Percentiles rank a stretch among this genome's conserved stretches.
Conservation (phyloP, 2,329 filamentous ascomycete genomes). For the Neofusicoccum ribis region DNA sequence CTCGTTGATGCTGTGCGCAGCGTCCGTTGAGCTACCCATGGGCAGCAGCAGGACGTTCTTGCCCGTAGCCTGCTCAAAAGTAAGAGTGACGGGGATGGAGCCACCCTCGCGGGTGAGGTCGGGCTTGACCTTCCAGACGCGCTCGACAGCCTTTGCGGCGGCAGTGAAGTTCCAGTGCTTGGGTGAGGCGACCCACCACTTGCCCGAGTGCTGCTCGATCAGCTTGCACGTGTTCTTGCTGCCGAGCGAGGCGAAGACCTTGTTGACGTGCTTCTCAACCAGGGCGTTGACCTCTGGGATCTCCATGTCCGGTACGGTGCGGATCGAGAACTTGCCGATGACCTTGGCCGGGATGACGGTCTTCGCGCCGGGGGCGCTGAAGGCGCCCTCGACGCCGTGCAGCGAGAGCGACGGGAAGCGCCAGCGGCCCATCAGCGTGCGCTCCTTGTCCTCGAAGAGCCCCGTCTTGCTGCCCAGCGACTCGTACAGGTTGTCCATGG, state of each 20-base stretch:
- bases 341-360: constrained; percentile 99
- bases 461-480: constrained; percentile 85
- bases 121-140: constrained; percentile 89
- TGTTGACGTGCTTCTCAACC: constrained; percentile 80
- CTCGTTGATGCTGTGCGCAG: constrained; percentile 97
- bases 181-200: constrained; percentile 98
- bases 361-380: constrained; percentile 90
- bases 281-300: constrained; percentile 82
- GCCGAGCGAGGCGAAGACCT: constrained; percentile 79
- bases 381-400: constrained; percentile 93
- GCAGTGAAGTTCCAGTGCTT: constrained; percentile 99
- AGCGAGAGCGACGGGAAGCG: constrained; percentile 90
- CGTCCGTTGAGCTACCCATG: constrained; percentile 96
- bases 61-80: constrained; percentile 94
- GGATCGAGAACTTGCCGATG: constrained; percentile 96
- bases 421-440: constrained; percentile 94
- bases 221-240: constrained; percentile 91
- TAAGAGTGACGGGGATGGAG: constrained; percentile 94
- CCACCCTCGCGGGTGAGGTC: constrained; percentile 97
- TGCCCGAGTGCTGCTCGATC: constrained; percentile 82
- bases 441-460: constrained; percentile 85
- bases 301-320: constrained; percentile 97
- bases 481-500: constrained; percentile 93
- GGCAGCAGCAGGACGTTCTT: constrained; percentile 96
- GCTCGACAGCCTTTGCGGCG: constrained; percentile 91